These are phyloP conservation scores for Puccinia hordei DNA, from an alignment of 1,284 basidiomycete species.

Conservation along the genomic window DNA sequence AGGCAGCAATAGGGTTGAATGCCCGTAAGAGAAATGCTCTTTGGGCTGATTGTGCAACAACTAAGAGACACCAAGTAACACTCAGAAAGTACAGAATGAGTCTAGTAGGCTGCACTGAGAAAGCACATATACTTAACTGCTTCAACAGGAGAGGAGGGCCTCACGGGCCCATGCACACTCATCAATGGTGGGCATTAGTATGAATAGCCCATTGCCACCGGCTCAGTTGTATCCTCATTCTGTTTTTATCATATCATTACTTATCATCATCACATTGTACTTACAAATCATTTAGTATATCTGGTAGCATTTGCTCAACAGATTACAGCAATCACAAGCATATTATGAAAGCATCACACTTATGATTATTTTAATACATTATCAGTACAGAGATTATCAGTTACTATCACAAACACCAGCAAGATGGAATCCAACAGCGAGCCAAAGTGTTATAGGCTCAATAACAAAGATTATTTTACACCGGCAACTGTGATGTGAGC, in stretches of 20 bases:
- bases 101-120: neutral
- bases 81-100: neutral
- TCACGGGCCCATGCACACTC: neutral
- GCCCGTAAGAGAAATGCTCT: neutral
- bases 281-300: too few relatives aligned
- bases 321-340: too few relatives aligned
- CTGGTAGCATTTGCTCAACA: too few relatives aligned
- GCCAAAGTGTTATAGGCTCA: neutral
- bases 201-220: neutral
- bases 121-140: neutral
- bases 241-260: neutral
- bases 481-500: neutral
- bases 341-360: too few relatives aligned
- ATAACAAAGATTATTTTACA: neutral
- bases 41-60: neutral
- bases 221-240: neutral
- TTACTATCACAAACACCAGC: neutral
- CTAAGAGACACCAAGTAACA: neutral
- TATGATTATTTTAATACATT: too few relatives aligned
- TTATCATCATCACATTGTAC: neutral
- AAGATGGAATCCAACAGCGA: neutral
- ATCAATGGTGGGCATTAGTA: conserved; percentile 4
- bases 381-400: neutral
- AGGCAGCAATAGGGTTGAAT: neutral
- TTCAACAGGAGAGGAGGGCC: conserved; percentile 1